A percentile compares a stretch with the other conserved stretches of the same genome.
These are phyloP conservation scores for Leucocoprinus leucothites DNA, from an alignment of 768 basidiomycete genomes.

Conservation along the genomic window DNA sequence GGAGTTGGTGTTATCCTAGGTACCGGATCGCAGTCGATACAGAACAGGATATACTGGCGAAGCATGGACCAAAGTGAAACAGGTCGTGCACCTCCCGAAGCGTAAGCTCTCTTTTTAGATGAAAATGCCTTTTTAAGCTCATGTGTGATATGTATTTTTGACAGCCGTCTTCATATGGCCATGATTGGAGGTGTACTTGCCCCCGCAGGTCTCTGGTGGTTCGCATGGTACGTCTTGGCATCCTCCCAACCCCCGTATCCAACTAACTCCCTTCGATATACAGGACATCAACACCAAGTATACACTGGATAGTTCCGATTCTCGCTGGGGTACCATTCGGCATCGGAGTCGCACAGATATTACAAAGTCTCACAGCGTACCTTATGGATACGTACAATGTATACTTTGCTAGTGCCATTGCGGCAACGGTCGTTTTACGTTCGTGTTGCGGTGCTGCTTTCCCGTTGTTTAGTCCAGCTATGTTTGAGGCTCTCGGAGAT, in stretches of 20 bases:
- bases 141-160: neutral
- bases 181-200: conserved; percentile 49
- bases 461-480: conserved; percentile 51
- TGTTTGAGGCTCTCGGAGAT: conserved; percentile 53
- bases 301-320: conserved; percentile 69
- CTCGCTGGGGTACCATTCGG: conserved; percentile 69
- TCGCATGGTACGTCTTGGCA: conserved; percentile 49
- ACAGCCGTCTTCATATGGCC: conserved; percentile 56
- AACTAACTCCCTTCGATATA: neutral
- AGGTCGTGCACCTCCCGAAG: conserved; percentile 59
- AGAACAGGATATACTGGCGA: conserved; percentile 49
- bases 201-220: conserved; percentile 64
- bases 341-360: conserved; percentile 56
- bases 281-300: conserved; percentile 47
- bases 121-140: neutral
- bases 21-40: conserved; percentile 47
- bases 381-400: conserved; percentile 70
- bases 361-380: conserved; percentile 65
- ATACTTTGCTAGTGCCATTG: conserved; percentile 66
- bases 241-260: neutral
- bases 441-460: conserved; percentile 62
- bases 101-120: conserved; percentile 29
- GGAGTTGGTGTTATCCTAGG: conserved; percentile 56
- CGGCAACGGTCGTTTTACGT: conserved; percentile 65
- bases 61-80: conserved; percentile 44